A percentile compares a stretch with the other conserved stretches of the same genome.
phyloP scores from a whole-genome alignment of 768 basidiomycete genomes.

The Lepiota venenata region DNA sequence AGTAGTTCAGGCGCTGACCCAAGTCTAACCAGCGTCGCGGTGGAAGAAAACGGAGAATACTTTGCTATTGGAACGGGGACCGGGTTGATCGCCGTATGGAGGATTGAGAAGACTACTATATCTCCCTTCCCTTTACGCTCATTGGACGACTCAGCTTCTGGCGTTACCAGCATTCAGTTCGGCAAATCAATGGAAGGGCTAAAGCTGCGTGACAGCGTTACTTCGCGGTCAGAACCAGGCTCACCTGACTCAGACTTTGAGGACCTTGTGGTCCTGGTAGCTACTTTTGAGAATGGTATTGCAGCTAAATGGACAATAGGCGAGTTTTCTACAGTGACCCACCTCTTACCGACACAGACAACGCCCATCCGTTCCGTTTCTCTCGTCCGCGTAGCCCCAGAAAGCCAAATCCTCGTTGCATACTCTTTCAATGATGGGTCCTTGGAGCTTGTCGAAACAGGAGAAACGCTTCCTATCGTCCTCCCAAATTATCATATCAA shows the following conservation, averaged over 20 bases:
- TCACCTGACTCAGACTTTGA: conserved; percentile 22
- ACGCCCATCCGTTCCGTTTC: conserved; percentile 43
- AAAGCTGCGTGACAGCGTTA: conserved; percentile 14
- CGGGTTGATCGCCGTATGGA: conserved; percentile 65
- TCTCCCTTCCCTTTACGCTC: conserved; percentile 38
- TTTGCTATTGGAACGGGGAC: conserved; percentile 71
- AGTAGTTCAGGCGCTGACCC: conserved; percentile 45
- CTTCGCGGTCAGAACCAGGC: conserved; percentile 27
- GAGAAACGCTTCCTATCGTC: conserved; percentile 38
- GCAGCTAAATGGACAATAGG: conserved; percentile 53
- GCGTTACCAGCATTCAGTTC: conserved; percentile 55
- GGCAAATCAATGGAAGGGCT: conserved; percentile 10
- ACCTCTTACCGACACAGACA: conserved; percentile 41
- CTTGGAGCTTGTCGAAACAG: conserved; percentile 57
- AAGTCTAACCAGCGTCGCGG: conserved; percentile 56
- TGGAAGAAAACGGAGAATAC: conserved; percentile 57
- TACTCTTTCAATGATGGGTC: conserved; percentile 67
- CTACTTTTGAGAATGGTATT: conserved; percentile 57
- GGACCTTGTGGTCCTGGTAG: conserved; percentile 33
- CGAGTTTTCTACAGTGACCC: conserved; percentile 25
- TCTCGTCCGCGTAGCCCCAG: conserved; percentile 44
- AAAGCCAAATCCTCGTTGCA: conserved; percentile 46
- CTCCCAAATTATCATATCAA: conserved; percentile 45
- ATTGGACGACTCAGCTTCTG: conserved; percentile 39
- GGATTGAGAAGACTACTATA: conserved; percentile 37